Conservation (phyloP, 495 filamentous ascomycete genomes). For the Daldinia grandis region DNA sequence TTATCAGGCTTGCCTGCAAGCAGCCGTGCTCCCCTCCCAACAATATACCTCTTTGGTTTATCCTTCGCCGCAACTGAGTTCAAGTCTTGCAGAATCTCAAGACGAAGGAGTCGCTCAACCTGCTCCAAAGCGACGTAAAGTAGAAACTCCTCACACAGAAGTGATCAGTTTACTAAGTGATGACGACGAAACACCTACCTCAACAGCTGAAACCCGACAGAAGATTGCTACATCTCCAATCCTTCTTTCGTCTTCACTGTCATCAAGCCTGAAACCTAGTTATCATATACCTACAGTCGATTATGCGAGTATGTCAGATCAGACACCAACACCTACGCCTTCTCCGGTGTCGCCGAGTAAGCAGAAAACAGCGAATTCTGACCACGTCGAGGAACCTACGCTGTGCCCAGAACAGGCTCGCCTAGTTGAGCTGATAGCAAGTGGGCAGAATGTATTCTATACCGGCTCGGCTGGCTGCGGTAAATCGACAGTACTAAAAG, state of each 20-base stretch:
- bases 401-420: slow-evolving; percentile 34
- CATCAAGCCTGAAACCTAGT: background rate
- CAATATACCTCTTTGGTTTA: background rate
- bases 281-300: background rate
- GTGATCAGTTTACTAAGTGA: slow-evolving; percentile 31
- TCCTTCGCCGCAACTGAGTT: background rate
- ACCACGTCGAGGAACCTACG: slow-evolving; percentile 16
- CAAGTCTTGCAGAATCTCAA: background rate
- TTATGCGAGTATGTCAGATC: background rate
- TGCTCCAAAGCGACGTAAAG: slow-evolving; percentile 20
- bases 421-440: slow-evolving; percentile 30
- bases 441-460: slow-evolving; percentile 65
- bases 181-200: slow-evolving; percentile 11
- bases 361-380: background rate
- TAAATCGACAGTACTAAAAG: slow-evolving; percentile 65
- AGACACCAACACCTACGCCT: slow-evolving; percentile 4
- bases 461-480: slow-evolving; percentile 69
- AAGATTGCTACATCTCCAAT: background rate
- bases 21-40: background rate
- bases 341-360: background rate
- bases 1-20: background rate
- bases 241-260: background rate
- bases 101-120: background rate
- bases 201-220: background rate
- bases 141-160: background rate